Conservation (phyloP, 345 rosid species). For the Toxicodendron radicans region DNA sequence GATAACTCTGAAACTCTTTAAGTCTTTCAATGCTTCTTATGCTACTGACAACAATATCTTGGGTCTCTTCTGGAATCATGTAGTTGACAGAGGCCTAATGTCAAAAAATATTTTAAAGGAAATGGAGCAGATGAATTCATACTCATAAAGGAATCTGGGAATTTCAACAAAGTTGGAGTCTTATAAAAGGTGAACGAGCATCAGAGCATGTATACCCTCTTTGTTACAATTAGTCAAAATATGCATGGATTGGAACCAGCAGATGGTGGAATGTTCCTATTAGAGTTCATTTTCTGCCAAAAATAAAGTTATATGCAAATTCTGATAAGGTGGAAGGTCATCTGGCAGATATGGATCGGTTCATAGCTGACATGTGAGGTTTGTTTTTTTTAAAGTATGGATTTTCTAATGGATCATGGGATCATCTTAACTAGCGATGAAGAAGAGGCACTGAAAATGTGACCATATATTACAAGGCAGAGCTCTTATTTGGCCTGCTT, state of each 20-base stretch:
- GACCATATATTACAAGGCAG: slow-evolving; percentile 40
- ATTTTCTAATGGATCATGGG: neutral
- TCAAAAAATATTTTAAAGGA: slow-evolving; percentile 65
- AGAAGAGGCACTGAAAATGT: no score
- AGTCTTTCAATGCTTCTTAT: slow-evolving; percentile 60
- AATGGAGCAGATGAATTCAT: slow-evolving; percentile 27
- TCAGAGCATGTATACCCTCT: neutral
- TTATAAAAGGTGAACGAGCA: neutral
- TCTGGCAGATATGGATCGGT: neutral
- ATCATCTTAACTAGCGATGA: neutral
- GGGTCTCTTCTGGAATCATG: slow-evolving; percentile 70
- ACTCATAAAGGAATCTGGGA: neutral
- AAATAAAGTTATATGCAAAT: neutral
- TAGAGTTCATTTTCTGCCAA: neutral
- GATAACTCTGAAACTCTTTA: slow-evolving; percentile 67
- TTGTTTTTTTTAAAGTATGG: neutral
- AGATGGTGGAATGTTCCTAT: neutral
- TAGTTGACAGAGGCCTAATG: slow-evolving; percentile 60
- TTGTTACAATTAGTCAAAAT: neutral
- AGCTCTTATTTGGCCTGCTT: slow-evolving; percentile 63
- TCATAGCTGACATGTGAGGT: neutral
- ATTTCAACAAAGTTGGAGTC: neutral
- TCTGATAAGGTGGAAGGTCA: neutral
- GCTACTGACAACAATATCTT: slow-evolving; percentile 48
- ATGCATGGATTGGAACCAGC: neutral